phyloP scores from a whole-genome alignment of 192 early-diverging fungal species.

The Podila verticillata region DNA sequence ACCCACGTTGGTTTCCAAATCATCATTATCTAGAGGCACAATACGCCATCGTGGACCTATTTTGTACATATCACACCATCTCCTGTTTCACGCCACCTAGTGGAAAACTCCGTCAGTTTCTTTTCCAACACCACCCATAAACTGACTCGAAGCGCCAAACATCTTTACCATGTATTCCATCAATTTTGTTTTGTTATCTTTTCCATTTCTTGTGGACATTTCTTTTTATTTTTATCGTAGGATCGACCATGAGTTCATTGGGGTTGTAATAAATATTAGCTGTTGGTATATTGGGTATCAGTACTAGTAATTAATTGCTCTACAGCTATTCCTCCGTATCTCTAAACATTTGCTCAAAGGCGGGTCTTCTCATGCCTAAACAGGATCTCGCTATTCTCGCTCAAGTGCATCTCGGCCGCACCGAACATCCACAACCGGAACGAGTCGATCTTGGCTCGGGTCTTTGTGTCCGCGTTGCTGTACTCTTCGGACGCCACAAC shows the following conservation, averaged over 20 bases:
- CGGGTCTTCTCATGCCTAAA: not conserved
- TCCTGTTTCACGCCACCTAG: not conserved
- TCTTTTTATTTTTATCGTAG: too few species aligned
- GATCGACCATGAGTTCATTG: too few species aligned
- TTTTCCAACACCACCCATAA: too few species aligned
- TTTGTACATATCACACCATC: not conserved
- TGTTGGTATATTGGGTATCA: too few species aligned
- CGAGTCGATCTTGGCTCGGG: slow-evolving; percentile 15
- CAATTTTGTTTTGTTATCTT: too few species aligned
- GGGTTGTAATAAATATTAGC: too few species aligned
- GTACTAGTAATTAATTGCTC: too few species aligned
- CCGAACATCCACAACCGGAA: not conserved
- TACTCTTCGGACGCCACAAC: slow-evolving; percentile 9
- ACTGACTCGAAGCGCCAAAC: too few species aligned
- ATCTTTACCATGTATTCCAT: too few species aligned
- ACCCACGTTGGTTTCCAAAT: not conserved
- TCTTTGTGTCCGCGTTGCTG: slow-evolving; percentile 19
- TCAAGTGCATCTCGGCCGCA: not conserved
- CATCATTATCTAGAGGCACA: not conserved
- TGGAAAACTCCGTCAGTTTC: too few species aligned
- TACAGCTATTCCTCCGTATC: not conserved
- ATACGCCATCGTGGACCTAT: not conserved
- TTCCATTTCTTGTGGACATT: too few species aligned
- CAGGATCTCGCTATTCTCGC: not conserved
- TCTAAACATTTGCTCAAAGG: not conserved